These are phyloP conservation scores for Hericium alpestre DNA, from an alignment of 768 basidiomycete genomes.

Conservation along the genomic window DNA sequence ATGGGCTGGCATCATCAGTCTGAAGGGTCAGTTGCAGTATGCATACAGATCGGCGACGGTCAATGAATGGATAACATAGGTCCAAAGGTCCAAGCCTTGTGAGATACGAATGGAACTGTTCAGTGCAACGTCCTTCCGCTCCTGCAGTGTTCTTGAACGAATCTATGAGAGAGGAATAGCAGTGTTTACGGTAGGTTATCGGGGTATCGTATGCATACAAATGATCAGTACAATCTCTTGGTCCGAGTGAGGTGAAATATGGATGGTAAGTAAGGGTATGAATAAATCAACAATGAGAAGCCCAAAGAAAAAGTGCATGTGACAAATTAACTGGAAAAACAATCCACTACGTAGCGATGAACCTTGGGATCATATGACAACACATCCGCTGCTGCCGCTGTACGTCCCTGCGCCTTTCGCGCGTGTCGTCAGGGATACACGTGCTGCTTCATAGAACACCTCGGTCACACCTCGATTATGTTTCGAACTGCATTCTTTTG, in stretches of 20 bases:
- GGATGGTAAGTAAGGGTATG: not conserved
- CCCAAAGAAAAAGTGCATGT: not conserved
- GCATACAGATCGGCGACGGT: too few species aligned
- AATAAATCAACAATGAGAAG: not conserved
- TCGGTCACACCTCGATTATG: conserved; percentile 92
- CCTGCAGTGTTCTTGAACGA: not conserved
- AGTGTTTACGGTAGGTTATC: not conserved
- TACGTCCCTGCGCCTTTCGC: conserved; percentile 49
- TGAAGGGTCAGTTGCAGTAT: too few species aligned
- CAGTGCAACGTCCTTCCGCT: not conserved
- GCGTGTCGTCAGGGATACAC: conserved; percentile 69
- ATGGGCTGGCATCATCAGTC: too few species aligned
- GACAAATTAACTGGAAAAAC: not conserved
- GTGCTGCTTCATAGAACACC: conserved; percentile 86
- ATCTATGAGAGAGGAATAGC: not conserved
- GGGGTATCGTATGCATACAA: not conserved
- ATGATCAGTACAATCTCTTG: not conserved
- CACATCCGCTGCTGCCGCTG: conserved; percentile 29
- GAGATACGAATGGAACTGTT: not conserved
- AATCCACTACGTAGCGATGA: not conserved
- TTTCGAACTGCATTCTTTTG: conserved; percentile 89
- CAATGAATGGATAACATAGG: not conserved
- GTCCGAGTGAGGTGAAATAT: not conserved
- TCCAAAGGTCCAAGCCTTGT: not conserved
- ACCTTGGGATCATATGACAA: conserved; percentile 41